Conservation (phyloP, 2,329 filamentous ascomycete species). For the Ascochyta fabae region DNA sequence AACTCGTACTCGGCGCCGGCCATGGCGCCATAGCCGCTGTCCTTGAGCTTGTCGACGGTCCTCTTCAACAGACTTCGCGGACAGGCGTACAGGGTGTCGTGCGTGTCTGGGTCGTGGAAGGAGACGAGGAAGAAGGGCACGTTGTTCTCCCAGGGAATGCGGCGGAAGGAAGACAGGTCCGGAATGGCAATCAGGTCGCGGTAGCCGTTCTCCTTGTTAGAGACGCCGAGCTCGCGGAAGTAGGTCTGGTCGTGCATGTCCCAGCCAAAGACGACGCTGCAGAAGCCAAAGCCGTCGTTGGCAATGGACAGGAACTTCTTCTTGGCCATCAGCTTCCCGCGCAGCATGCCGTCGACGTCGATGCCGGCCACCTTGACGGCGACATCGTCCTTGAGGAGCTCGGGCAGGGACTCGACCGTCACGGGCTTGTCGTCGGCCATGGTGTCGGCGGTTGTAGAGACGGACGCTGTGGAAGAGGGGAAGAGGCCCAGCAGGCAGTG, state of each 20-base stretch:
- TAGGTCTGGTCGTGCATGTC: constrained; percentile 97
- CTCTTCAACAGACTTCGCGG: constrained; percentile 77
- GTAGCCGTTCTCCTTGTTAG: constrained; percentile 90
- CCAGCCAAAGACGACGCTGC: constrained; percentile 94
- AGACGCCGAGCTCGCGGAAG: constrained; percentile 81
- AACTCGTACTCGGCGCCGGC: constrained; percentile 96
- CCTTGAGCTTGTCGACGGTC: constrained; percentile 70
- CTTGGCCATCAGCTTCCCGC: constrained; percentile 91
- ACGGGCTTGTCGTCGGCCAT: constrained; percentile 46
- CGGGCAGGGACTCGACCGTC: constrained; percentile 69
- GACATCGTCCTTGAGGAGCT: constrained; percentile 72
- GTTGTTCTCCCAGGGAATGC: constrained; percentile 90
- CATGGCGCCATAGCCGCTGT: constrained; percentile 79
- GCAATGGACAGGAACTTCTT: constrained; percentile 88
- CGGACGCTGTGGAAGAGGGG: background rate
- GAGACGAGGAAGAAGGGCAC: constrained; percentile 84
- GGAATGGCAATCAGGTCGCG: constrained; percentile 82
- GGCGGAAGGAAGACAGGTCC: constrained; percentile 76
- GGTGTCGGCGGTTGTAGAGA: constrained; percentile 2
- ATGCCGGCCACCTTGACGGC: constrained; percentile 88
- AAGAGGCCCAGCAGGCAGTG: too few species aligned
- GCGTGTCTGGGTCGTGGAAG: constrained; percentile 82
- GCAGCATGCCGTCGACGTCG: constrained; percentile 85
- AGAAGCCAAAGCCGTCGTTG: constrained; percentile 86
- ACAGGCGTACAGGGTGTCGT: constrained; percentile 74